Evolutionary conservation across 2,329 filamentous ascomycete species (phyloP), one percentile per base, ranked within the genome.

Genomic region (Aureobasidium sp.): DNA sequence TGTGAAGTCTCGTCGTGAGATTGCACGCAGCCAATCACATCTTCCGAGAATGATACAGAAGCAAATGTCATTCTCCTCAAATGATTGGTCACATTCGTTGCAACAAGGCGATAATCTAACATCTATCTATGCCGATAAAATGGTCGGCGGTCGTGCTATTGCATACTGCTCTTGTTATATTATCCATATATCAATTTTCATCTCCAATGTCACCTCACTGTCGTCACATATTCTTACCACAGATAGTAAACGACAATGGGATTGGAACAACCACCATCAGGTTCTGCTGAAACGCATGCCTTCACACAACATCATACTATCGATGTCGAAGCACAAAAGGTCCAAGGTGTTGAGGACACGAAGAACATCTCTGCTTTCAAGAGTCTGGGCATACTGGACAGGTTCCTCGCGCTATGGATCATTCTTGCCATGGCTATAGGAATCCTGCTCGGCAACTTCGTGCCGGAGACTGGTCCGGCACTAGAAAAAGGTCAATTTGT

Each of bases 391-490:
- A 76, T 75, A 59, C 73, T 79, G 24, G 78, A 80, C 66, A 71
- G 75, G 1, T 76, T 78, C 57, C 74, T 80, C 13, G 78, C 77
- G 3, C 53, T 80, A 39, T 79, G 89, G 89, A 92, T 93, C 63
- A 78, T 93, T 29, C 80, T 93, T 0, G 88, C 89, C 50, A 94
- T 94, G 85, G 79, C 82, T 1, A 74, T 90, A 7, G 56, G 90
- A 3, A 87, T 94, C 48, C 76, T 92, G 1, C 75, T 93, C 0
- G 89, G 88, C 6, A 92, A 92, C 72, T 89, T 92, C 64, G 87
- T 89, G 1, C 81, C 84, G 0, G 77, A 76, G 24, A 83, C 83
- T 1, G 85, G 82, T 0, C 80, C 81, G 0, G 82, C 85, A 0
- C 72, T 94, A 15, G 83, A 92, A 65, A 83, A 81, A 67, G 89